Evolutionary conservation across 2,329 filamentous ascomycete species (phyloP), one percentile per base, ranked within the genome.

Genomic region (Aspergillus versicolor): DNA sequence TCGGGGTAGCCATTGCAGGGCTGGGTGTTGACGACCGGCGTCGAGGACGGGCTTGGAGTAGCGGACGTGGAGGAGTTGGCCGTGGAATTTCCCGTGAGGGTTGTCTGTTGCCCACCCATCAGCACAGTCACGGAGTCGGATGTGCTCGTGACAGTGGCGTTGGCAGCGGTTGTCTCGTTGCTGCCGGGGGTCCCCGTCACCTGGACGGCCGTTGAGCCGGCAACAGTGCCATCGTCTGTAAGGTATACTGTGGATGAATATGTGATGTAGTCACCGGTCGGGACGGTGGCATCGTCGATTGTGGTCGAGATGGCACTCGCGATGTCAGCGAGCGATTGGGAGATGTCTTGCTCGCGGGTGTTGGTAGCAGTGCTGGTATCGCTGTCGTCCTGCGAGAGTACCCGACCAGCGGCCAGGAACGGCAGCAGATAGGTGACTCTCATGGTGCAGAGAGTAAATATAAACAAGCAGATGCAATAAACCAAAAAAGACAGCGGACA

Each of bases 1-100:
- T 93, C 89, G 22, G 88, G 75, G 64, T 90, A 86, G 71, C 86
- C 86, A 74, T 95, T 95, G 80, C 91, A 95, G 4, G 89, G 86
- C 58, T 86, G 85, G 0, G 89, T 92, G 72, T 92, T 93, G 45
- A 82, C 84, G 1, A 70, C 75, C 13, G 71, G 70, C 24, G 75
- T 63, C 24, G 63, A 73, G n/a, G 70, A 71, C 13, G 73, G 66
- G 4, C 75, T 75, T 11, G 77, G 71, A 12, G 80, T 79, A 38
- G 73, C 71, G 38, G 78, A 81, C n/a, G 68, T 70, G 59, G 80
- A 82, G 2, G 79, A 75, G 37, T 80, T 81, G 8, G 70, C 65
- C 22, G 75, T 76, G 27, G 73, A 72, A 53, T 81, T 82, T 41
- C 79, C 78, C 30, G 81, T 81, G 22, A 81, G 65, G 37, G 77